These are phyloP conservation scores for Schrenkiella parvula DNA, from an alignment of 345 rosid genomes.

Conservation along the genomic window DNA sequence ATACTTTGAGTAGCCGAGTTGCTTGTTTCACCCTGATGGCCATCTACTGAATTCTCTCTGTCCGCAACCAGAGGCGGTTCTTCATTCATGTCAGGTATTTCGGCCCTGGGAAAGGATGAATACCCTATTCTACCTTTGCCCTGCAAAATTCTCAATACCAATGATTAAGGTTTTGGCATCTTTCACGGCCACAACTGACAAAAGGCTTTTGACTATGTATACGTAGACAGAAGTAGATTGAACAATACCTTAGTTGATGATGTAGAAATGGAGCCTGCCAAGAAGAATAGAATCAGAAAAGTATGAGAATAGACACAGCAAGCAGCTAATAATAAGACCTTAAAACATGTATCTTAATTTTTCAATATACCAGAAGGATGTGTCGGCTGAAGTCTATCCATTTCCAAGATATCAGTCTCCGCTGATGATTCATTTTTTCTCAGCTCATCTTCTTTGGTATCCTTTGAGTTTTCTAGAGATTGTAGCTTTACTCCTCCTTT, in stretches of 20 bases:
- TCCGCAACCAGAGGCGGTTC: slow-evolving; percentile 41
- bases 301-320: not conserved
- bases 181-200: slow-evolving; percentile 16
- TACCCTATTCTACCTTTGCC: slow-evolving; percentile 27
- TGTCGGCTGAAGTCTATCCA: slow-evolving; percentile 45
- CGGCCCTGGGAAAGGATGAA: slow-evolving; percentile 25
- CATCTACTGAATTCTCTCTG: slow-evolving; percentile 29
- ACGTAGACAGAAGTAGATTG: not conserved
- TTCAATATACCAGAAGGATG: slow-evolving; percentile 43
- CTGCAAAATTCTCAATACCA: not conserved
- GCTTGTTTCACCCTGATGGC: slow-evolving; percentile 45
- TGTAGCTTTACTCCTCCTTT: slow-evolving; percentile 52
- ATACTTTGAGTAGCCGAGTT: slow-evolving; percentile 71
- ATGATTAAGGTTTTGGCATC: slow-evolving; percentile 3
- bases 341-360: not conserved
- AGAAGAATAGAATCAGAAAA: slow-evolving; percentile 22
- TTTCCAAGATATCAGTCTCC: slow-evolving; percentile 67
- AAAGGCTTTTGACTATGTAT: not conserved
- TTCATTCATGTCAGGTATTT: slow-evolving; percentile 49
- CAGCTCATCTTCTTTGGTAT: slow-evolving; percentile 37
- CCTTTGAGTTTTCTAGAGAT: slow-evolving; percentile 53
- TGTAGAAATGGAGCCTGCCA: slow-evolving; percentile 51
- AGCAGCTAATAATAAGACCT: not conserved
- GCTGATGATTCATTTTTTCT: slow-evolving; percentile 55
- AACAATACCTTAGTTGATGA: slow-evolving; percentile 50